These are phyloP conservation scores for Serendipita sp. DNA, from an alignment of 768 basidiomycete species.

Conservation along the genomic window DNA sequence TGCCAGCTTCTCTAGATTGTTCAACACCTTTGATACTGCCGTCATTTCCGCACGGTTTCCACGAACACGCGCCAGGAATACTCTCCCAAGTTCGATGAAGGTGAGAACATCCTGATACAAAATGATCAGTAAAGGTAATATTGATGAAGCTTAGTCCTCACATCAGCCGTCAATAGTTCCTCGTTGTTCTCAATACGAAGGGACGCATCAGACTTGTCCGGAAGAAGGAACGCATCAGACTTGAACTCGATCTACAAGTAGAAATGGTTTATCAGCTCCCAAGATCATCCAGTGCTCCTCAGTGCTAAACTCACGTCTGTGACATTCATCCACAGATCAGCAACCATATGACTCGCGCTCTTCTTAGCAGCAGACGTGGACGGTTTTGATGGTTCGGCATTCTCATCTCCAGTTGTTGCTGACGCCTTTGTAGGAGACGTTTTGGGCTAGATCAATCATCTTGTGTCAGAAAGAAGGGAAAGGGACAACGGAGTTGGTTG, in stretches of 20 bases:
- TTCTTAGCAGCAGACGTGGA: neutral
- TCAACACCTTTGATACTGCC: neutral
- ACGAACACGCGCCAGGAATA: neutral
- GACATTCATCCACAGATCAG: neutral
- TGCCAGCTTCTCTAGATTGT: neutral
- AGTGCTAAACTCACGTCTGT: neutral
- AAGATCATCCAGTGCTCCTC: too few species aligned
- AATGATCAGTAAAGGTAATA: neutral
- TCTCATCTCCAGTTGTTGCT: neutral
- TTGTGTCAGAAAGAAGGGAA: too few species aligned
- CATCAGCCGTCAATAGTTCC: neutral
- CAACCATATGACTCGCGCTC: neutral
- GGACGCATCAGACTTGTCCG: too few species aligned
- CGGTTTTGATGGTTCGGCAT: neutral
- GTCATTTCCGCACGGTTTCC: neutral
- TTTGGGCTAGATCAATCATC: neutral
- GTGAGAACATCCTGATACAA: neutral
- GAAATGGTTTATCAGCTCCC: neutral
- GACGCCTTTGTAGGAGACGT: neutral
- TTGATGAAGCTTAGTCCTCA: neutral
- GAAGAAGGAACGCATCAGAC: too few species aligned
- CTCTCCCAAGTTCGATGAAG: neutral
- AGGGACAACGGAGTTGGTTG: neutral
- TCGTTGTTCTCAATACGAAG: neutral
- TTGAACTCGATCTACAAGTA: neutral